These are phyloP conservation scores for Venturiaceae sp. DNA, from an alignment of 2,329 filamentous ascomycete species.

Conservation along the genomic window DNA sequence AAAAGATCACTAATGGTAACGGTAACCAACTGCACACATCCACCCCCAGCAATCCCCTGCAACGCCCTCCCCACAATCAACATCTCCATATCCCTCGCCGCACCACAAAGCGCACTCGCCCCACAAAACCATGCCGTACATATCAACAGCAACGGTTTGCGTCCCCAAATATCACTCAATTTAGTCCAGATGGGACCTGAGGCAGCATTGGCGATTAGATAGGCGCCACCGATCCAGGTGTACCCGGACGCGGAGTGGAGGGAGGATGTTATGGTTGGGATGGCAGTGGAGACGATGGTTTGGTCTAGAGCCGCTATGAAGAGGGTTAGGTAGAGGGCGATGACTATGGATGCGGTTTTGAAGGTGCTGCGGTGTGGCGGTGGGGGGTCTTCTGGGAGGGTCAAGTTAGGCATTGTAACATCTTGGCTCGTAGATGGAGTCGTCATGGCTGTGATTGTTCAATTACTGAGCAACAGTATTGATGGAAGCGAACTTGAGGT, in stretches of 20 bases:
- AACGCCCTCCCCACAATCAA: constrained; percentile 41
- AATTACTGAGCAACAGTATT: no score
- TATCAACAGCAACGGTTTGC: constrained; percentile 51
- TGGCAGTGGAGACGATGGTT: constrained; percentile 52
- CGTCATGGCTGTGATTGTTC: no score
- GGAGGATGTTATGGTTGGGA: constrained; percentile 48
- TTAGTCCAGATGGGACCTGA: constrained; percentile 52
- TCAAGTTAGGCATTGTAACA: no score
- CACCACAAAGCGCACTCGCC: constrained; percentile 40
- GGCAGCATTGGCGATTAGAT: constrained; percentile 38
- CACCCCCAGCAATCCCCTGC: constrained; percentile 45
- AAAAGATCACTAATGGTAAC: constrained; percentile 49
- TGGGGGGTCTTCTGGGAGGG: background rate
- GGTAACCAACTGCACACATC: constrained; percentile 41
- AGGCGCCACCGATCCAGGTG: constrained; percentile 44
- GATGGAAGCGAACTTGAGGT: no score
- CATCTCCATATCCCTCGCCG: constrained; percentile 37
- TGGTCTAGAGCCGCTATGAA: constrained; percentile 10
- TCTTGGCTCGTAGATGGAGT: no score
- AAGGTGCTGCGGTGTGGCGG: background rate
- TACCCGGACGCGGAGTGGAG: constrained; percentile 42
- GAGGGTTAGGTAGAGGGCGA: constrained; percentile 1
- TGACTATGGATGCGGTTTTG: background rate
- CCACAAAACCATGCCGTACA: constrained; percentile 42
- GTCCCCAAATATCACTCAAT: constrained; percentile 56